Evolutionary conservation across 1,139 yeast species (phyloP).

Genomic region (Diutina scorzettiae): DNA sequence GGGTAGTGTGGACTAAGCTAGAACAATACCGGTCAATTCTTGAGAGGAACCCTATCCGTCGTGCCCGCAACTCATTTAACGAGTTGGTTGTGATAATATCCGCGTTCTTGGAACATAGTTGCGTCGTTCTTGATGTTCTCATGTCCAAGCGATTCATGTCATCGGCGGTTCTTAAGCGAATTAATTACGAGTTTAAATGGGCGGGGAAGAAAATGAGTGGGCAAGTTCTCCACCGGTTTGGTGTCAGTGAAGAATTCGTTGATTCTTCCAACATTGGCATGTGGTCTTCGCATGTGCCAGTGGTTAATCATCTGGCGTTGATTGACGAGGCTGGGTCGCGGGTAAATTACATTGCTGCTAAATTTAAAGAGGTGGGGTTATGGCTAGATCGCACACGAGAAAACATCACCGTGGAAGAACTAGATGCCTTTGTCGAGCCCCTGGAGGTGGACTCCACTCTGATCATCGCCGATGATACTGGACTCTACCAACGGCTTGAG

Average conservation of each 20-base stretch:
- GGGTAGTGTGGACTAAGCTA: neutral
- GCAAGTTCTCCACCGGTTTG: too few species aligned
- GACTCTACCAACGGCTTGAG: neutral
- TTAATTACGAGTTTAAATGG: neutral
- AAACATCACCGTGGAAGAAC: neutral
- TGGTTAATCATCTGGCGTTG: neutral
- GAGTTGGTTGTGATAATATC: neutral
- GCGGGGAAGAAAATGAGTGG: neutral
- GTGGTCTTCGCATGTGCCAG: too few species aligned
- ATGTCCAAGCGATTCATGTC: neutral
- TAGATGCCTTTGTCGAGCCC: neutral
- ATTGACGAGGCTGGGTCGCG: neutral
- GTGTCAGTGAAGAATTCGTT: too few species aligned
- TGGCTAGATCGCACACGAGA: neutral
- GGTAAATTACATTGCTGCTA: neutral
- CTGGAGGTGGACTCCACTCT: neutral
- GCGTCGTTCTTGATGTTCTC: conserved; percentile 7
- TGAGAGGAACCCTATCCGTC: conserved; percentile 4
- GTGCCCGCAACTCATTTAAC: conserved; percentile 4
- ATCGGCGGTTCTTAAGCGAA: neutral
- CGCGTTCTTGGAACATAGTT: conserved; percentile 10
- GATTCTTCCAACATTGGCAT: too few species aligned
- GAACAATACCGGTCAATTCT: neutral
- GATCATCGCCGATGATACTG: neutral
- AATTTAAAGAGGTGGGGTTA: neutral